phyloP scores from a whole-genome alignment of 805 yeast species.

The Wickerhamomyces silvicola region DNA sequence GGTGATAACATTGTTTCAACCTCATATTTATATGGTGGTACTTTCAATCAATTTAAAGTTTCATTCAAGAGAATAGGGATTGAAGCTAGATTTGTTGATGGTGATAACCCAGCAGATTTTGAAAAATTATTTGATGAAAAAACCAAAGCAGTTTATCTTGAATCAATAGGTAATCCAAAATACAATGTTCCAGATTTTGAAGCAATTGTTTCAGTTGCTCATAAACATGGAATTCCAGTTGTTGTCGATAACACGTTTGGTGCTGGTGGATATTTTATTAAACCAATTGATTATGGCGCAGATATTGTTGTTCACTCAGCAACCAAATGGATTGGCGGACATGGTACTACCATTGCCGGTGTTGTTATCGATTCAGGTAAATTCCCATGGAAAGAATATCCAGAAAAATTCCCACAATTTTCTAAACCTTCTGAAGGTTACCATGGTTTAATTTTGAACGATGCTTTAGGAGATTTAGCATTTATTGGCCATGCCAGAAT shows the following conservation, averaged over 20 bases:
- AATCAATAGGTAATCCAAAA: conserved; percentile 89
- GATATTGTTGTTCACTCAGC: conserved; percentile 92
- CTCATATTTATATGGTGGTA: conserved; percentile 88
- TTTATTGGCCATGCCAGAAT: conserved; percentile 75
- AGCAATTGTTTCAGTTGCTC: conserved; percentile 67
- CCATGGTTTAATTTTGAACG: conserved; percentile 80
- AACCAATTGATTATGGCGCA: conserved; percentile 84
- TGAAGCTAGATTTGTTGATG: conserved; percentile 76
- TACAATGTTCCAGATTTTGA: conserved; percentile 91
- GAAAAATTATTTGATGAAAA: conserved; percentile 69
- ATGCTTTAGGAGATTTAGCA: conserved; percentile 75
- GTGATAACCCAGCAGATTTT: conserved; percentile 69
- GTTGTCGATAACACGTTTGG: conserved; percentile 96
- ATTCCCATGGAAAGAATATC: conserved; percentile 84
- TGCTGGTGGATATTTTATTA: conserved; percentile 86
- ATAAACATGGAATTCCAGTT: conserved; percentile 79
- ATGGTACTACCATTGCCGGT: conserved; percentile 93
- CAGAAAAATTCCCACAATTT: conserved; percentile 86
- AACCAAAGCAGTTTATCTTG: conserved; percentile 87
- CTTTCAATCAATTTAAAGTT: conserved; percentile 91
- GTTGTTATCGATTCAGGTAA: conserved; percentile 85
- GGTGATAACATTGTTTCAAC: conserved; percentile 92
- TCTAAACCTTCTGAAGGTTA: conserved; percentile 89
- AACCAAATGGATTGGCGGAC: conserved; percentile 97
- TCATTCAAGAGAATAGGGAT: conserved; percentile 86